Evolutionary conservation across 78 protist genomes (phyloP).

Genomic region (Blattamonas nauphoetae): DNA sequence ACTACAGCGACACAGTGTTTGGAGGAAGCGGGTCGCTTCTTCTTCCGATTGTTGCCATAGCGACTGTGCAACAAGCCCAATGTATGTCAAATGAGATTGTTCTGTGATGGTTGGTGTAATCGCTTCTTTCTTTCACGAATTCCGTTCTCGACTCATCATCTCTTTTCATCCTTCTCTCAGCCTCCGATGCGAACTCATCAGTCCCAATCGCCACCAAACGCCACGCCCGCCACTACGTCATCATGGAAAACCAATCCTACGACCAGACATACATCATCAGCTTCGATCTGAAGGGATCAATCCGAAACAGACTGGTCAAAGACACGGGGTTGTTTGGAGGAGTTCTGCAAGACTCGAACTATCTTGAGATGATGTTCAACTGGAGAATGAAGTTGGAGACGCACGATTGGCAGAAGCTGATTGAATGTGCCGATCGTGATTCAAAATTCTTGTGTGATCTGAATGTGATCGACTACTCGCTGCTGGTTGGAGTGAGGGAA

Average conservation of each 20-base stretch:
- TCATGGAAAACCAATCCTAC: background rate
- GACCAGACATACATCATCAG: background rate
- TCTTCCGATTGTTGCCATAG: no score
- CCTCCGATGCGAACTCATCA: no score
- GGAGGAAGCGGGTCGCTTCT: background rate
- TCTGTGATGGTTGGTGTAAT: no score
- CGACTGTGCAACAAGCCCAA: no score
- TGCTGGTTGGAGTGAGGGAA: background rate
- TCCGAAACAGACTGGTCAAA: background rate
- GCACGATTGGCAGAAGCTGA: background rate
- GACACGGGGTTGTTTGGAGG: no score
- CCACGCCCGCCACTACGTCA: background rate
- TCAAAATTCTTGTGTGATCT: background rate
- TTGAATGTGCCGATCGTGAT: background rate
- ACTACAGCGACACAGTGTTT: background rate
- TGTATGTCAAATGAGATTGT: no score
- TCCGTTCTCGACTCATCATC: no score
- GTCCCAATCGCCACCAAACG: no score
- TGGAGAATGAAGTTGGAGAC: background rate
- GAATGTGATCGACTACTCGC: conserved; percentile 12
- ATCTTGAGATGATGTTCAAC: background rate
- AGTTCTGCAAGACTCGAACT: conserved; percentile 1
- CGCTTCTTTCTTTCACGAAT: no score
- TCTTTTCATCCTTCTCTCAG: no score
- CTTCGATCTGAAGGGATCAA: background rate